Base-by-base conservation (phyloP, 202 grass and related monocot species). In the Panicum virgatum region DNA sequence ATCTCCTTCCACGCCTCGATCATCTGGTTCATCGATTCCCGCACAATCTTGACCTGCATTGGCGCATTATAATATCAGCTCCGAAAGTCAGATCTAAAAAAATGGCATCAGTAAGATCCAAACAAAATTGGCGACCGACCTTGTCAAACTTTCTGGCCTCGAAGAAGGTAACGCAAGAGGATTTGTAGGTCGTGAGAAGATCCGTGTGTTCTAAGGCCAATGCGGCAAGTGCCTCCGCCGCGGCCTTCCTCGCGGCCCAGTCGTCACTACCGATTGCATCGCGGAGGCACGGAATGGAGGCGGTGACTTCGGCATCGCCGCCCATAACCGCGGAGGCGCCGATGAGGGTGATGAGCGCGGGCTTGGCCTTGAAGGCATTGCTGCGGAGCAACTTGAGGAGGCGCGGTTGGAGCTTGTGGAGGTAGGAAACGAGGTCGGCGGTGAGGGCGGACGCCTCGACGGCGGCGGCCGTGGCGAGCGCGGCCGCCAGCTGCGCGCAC, bases 41-140 rank as follows among this genome's bases (percentile, higher is more conserved):
- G 82, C 36, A 99, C 96, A 72, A 93, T 92, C 82, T 99, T 99
- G 46, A 96, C 96, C 96, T 99, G 51, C 89, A 96, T 92, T 93
- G 34, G 25, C 38, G 13, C 48, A 76, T 23, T 76, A 37, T 16
- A 20, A 80, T 27, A 62, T 79, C 70, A 71, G 60, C 16, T 5
- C 14, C 36, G 30, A 77, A 3, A 34, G 27, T 38, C 56, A 91
- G 78, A 89, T 88, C 56, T 43, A 76, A 69, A 27, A 48, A 69
- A 9, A 85, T 53, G 44, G 1, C 9, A 67, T 20, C 42, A 8
- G 34, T 66, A 25, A 79, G 60, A 90, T 83, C 43, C 43, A 0
- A 62, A 53, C 34, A 11, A 58, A 53, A 72, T 52, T 60, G 1
- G 61, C 63, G 62, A 26, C 84, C 5, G 9, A 98, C 96, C 96